A percentile compares a stretch with the other conserved stretches of the same genome.
phyloP scores from a whole-genome alignment of 352 stramenopile genomes.

The Globisporangium cederbergense region DNA sequence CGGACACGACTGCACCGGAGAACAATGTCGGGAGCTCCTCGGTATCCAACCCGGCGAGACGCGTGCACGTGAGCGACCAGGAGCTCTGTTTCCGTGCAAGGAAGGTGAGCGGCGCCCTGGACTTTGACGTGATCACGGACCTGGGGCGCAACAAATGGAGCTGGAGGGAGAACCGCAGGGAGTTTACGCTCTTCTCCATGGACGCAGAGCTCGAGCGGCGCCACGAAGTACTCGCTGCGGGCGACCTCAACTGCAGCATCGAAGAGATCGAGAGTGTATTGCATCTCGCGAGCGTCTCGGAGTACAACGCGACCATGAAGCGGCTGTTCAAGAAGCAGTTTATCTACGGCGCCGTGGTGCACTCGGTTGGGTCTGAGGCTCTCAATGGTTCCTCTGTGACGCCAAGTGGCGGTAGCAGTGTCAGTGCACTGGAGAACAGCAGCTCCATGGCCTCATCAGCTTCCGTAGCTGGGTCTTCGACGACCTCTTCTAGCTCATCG shows the following conservation, averaged over 20 bases:
- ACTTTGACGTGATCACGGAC: constrained; percentile 10
- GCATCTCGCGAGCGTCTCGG: neutral
- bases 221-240: constrained; percentile 12
- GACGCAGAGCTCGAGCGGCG: neutral
- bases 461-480: neutral
- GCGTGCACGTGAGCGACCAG: constrained; percentile 12
- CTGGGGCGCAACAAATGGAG: constrained; percentile 6
- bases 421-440: too few species aligned
- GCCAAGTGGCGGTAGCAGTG: neutral
- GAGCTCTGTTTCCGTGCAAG: constrained; percentile 2
- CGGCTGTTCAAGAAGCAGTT: constrained; percentile 13
- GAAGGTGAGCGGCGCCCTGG: neutral
- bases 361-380: constrained; percentile 13
- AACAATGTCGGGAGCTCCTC: neutral
- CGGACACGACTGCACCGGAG: neutral
- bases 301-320: constrained; percentile 16
- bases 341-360: constrained; percentile 51
- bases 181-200: constrained; percentile 12
- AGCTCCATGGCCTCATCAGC: neutral
- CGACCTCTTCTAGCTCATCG: neutral
- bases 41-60: neutral
- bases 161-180: neutral
- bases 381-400: neutral
- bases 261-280: constrained; percentile 12
- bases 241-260: constrained; percentile 14